A percentile compares a stretch with the other conserved stretches of the same genome.
phyloP scores from a whole-genome alignment of 164 flowering plant species.

The Aristolochia contorta region DNA sequence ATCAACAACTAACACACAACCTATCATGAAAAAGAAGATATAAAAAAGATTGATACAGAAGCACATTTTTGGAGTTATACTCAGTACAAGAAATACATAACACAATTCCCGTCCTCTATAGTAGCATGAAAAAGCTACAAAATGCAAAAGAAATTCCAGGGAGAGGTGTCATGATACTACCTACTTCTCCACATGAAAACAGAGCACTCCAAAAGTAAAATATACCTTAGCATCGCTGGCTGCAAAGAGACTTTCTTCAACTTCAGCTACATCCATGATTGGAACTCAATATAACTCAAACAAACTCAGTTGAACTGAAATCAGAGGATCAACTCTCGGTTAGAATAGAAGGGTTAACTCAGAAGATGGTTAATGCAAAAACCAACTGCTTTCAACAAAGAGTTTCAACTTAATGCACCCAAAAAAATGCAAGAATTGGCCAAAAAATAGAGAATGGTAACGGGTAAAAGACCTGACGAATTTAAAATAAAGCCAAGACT shows the following conservation, averaged over 20 bases:
- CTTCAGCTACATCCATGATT: slow-evolving; percentile 70
- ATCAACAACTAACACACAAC: too few relatives aligned
- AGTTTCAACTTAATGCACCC: neutral
- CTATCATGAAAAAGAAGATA: too few relatives aligned
- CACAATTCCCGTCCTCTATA: neutral
- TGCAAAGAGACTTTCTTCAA: slow-evolving; percentile 74
- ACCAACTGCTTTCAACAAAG: neutral
- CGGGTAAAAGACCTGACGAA: neutral
- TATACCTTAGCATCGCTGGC: slow-evolving; percentile 90
- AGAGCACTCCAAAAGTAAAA: neutral
- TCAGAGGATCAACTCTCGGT: neutral
- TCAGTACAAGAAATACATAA: too few relatives aligned
- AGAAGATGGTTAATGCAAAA: neutral
- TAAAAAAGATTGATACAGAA: too few relatives aligned
- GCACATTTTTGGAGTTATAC: too few relatives aligned
- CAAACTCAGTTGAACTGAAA: slow-evolving; percentile 21
- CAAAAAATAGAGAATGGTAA: neutral
- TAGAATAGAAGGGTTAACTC: too few relatives aligned
- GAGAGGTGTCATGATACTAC: too few relatives aligned
- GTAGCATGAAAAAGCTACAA: neutral
- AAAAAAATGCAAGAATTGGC: neutral
- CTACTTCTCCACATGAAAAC: neutral
- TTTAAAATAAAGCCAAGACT: neutral
- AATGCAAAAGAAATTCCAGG: neutral
- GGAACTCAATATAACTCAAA: slow-evolving; percentile 7